These are phyloP conservation scores for Colletotrichum karsti DNA, from an alignment of 2,329 filamentous ascomycete genomes.

Conservation along the genomic window DNA sequence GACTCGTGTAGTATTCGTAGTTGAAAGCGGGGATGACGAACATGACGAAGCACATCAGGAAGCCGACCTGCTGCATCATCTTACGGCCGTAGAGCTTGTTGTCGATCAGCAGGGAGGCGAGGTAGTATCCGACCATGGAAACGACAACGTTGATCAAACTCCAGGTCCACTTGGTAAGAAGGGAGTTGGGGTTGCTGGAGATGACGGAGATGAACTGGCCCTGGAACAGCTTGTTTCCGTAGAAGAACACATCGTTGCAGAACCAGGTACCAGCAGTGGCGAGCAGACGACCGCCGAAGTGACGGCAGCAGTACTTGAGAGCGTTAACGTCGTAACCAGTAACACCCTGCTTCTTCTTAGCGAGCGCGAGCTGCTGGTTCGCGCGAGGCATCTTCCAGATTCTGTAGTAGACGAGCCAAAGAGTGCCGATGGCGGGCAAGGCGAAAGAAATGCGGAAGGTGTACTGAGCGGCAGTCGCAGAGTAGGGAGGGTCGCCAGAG, in stretches of 20 bases:
- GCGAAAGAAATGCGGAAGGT: conserved; percentile 94
- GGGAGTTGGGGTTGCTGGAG: conserved; percentile 71
- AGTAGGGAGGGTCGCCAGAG: conserved; percentile 80
- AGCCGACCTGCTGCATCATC: conserved; percentile 95
- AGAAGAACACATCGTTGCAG: conserved; percentile 98
- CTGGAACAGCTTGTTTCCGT: conserved; percentile 98
- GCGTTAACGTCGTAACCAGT: conserved; percentile 94
- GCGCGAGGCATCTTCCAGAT: conserved; percentile 93
- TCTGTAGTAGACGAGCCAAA: conserved; percentile 97
- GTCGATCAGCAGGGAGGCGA: conserved; percentile 88
- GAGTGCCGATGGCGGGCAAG: conserved; percentile 86
- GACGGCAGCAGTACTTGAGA: conserved; percentile 77
- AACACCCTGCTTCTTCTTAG: conserved; percentile 81
- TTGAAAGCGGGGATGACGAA: conserved; percentile 93
- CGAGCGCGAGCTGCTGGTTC: conserved; percentile 80
- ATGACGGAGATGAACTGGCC: conserved; percentile 88
- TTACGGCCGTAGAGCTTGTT: conserved; percentile 97
- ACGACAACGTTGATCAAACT: conserved; percentile 92
- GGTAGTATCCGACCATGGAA: conserved; percentile 87
- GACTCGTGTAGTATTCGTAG: conserved; percentile 82
- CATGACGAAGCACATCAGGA: conserved; percentile 91
- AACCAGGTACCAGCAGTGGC: conserved; percentile 93
- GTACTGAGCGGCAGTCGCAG: conserved; percentile 80
- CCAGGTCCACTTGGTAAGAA: conserved; percentile 91
- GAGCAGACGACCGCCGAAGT: conserved; percentile 87